phyloP scores from a whole-genome alignment of 352 stramenopile species.

The Globisporangium ultimum region DNA sequence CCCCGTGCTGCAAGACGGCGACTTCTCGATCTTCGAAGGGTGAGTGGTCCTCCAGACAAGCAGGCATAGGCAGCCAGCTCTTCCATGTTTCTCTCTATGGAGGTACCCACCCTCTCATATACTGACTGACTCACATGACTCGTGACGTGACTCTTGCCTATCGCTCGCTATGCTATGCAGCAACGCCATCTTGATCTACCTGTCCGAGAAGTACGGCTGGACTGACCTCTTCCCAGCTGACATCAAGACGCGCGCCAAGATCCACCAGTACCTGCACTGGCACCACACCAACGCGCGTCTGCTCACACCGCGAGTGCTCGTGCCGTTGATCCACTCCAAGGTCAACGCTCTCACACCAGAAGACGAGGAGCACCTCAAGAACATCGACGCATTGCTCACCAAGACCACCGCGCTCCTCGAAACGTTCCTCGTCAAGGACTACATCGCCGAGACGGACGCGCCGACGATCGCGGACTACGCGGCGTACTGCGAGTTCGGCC shows the following conservation, averaged over 20 bases:
- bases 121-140: too few relatives aligned
- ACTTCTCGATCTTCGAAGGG: constrained; percentile 54
- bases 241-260: constrained; percentile 40
- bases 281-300: constrained; percentile 56
- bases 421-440: constrained; percentile 45
- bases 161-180: too few relatives aligned
- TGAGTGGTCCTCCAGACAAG: constrained; percentile 1
- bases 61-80: too few relatives aligned
- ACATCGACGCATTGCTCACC: constrained; percentile 32
- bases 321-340: constrained; percentile 27
- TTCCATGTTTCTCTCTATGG: too few relatives aligned
- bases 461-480: constrained; percentile 60
- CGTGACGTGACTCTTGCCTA: too few relatives aligned
- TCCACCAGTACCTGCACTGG: constrained; percentile 71
- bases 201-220: constrained; percentile 52
- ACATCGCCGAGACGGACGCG: constrained; percentile 38
- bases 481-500: constrained; percentile 61
- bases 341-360: constrained; percentile 30
- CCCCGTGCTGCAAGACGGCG: constrained; percentile 47
- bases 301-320: constrained; percentile 46
- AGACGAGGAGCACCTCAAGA: constrained; percentile 28
- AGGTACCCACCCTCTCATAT: too few relatives aligned
- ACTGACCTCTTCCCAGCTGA: constrained; percentile 52
- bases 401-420: constrained; percentile 38
- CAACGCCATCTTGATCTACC: constrained; percentile 47